Base-by-base conservation (phyloP, 805 yeast genomes). In the Wickerhamiella qilinensis region DNA sequence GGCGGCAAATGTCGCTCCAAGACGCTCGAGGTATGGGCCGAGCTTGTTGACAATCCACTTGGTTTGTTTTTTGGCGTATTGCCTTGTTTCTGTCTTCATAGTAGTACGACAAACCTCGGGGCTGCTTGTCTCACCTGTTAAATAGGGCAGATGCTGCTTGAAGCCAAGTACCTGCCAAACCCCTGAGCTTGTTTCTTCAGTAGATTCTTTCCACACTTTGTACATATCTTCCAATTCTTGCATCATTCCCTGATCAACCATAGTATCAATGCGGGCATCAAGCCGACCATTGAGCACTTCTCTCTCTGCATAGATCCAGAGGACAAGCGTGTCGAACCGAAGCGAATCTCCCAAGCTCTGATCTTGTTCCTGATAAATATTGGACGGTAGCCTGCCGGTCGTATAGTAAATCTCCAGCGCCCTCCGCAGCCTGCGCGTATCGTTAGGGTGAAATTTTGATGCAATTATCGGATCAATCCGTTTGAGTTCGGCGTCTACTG, bases 81-180 rank as follows among this genome's bases (percentile, higher is more conserved):
- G 80, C 39, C 94, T 60, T 0, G 98, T 91, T 31, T 78, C 65
- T 0, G 72, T 59, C 53, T 88, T 86, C 97, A 91, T 91, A 25
- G 72, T 64, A 11, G 72, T 78, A 2, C 77, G 60, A 8, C 88
- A 73, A 3, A 58, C 62, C 3, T 53, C 38, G 68, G 67, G 14
- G 46, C 44, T 45, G 0, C 45, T 41, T 0, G 49, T 54, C 6
- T 53, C 41, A 2, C 50, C 48, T 8, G 33, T 17, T 7, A 51
- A 24, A 19, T 44, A 56, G 6, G 56, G 53, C 22, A 54, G 44
- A 38, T 49, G 48, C 39, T 54, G 54, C 19, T 83, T 82, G 58
- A 82, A 91, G 1, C 97, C 97, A 50, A 88, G 82, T 1, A 82
- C 94, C 59, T 91, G 97, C 85, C 85, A 85, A 0, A 88, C 69